These are phyloP conservation scores for Stemphylium vesicarium DNA, from an alignment of 2,329 filamentous ascomycete species.

Conservation along the genomic window DNA sequence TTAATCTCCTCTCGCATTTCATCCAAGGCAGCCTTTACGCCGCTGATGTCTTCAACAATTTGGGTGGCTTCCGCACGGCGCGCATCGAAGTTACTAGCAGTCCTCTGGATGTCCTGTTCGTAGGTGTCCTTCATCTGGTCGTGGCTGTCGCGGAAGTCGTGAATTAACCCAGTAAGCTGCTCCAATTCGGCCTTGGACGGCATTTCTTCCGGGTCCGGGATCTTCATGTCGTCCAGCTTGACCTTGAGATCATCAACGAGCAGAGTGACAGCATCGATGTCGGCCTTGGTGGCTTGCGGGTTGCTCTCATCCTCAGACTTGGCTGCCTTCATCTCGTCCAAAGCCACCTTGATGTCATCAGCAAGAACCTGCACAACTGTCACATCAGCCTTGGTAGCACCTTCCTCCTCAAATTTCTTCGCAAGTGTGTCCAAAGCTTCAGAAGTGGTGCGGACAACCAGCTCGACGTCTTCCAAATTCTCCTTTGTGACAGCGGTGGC, in stretches of 20 bases:
- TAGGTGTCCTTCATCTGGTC: constrained; percentile 75
- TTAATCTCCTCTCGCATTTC: constrained; percentile 80
- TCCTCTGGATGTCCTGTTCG: constrained; percentile 74
- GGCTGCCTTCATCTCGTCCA: constrained; percentile 69
- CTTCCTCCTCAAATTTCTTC: constrained; percentile 68
- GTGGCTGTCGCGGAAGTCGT: constrained; percentile 62
- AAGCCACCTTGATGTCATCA: constrained; percentile 73
- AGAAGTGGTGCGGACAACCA: constrained; percentile 75
- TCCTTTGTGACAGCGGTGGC: constrained; percentile 71
- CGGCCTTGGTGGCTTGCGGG: constrained; percentile 76
- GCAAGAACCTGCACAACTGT: constrained; percentile 77
- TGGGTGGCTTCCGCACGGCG: constrained; percentile 82
- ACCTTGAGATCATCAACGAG: constrained; percentile 85
- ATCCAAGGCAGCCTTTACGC: constrained; percentile 77
- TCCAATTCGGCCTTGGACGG: constrained; percentile 79
- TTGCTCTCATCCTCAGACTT: constrained; percentile 60
- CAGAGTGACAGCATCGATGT: constrained; percentile 79
- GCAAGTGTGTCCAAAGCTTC: constrained; percentile 72
- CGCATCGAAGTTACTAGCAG: constrained; percentile 80
- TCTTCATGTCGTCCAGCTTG: constrained; percentile 73
- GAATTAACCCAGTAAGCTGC: constrained; percentile 62
- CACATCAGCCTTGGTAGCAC: constrained; percentile 80
- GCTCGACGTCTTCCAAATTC: constrained; percentile 67
- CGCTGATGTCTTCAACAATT: constrained; percentile 77
- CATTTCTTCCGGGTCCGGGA: constrained; percentile 72